Conservation (phyloP, 768 basidiomycete species). For the Trametes cingulata region DNA sequence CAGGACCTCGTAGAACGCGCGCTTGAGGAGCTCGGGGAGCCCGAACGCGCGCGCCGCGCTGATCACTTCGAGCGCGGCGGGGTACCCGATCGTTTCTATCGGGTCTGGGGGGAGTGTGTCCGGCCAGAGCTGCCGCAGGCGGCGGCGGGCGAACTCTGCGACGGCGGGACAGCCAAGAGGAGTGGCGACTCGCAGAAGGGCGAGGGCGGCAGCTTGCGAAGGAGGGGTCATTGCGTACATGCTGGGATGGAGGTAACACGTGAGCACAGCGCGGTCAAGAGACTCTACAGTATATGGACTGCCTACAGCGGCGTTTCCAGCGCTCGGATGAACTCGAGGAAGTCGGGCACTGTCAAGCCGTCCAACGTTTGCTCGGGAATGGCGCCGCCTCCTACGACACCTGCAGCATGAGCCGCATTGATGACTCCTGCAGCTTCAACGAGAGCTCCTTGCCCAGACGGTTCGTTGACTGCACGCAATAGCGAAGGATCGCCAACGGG, state of each 20-base stretch:
- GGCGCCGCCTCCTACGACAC: not conserved
- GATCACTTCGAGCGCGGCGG: constrained; percentile 17
- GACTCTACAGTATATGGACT: too few relatives aligned
- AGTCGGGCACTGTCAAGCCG: not conserved
- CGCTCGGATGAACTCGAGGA: not conserved
- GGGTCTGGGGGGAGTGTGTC: not conserved
- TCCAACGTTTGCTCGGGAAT: not conserved
- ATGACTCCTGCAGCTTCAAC: too few relatives aligned
- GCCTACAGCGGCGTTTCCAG: not conserved
- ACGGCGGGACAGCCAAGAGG: not conserved
- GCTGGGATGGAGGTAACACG: too few relatives aligned
- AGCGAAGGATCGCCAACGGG: too few relatives aligned
- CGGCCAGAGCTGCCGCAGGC: not conserved
- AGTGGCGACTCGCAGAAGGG: not conserved
- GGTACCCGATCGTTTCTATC: not conserved
- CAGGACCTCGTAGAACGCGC: constrained; percentile 43
- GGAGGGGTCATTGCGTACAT: not conserved
- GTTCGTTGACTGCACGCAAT: too few relatives aligned
- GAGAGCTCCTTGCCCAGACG: too few relatives aligned
- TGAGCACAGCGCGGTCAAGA: too few relatives aligned
- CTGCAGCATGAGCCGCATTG: not conserved
- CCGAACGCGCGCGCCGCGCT: constrained; percentile 31
- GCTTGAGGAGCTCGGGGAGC: constrained; percentile 34
- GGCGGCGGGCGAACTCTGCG: not conserved
- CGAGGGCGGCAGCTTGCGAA: not conserved